Base-by-base conservation (phyloP, 2,329 filamentous ascomycete genomes). In the Aspergillus ochraceoroseus region DNA sequence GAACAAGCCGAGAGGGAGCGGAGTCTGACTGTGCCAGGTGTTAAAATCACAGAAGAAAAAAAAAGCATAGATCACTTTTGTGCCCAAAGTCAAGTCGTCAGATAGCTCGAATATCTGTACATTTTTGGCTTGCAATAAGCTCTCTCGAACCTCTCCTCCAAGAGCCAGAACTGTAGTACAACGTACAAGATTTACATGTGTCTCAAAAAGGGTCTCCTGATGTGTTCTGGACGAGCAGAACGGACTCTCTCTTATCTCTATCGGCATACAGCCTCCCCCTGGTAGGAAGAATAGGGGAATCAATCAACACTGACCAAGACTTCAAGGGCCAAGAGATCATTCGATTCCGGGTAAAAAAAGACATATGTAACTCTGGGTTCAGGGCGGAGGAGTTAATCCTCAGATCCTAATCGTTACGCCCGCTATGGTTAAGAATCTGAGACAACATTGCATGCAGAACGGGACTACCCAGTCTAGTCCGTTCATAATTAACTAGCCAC, bases 1-100 rank as follows among this genome's bases (percentile, higher is more conserved):
- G 44, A 41, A 41, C 32, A 22, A 37, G 41, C 35, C 32, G 43
- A n/a, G 30, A 11, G 23, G 11, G 29, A 14, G 28, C 25, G 43
- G 33, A 43, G 38, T 23, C 23, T 35, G 29, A 33, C 30, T 22
- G 25, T 26, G n/a, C 15, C 27, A 23, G 30, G 44, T 39, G 41
- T 43, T 29, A 38, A 30, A 47, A 35, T 19, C 39, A 17, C 35
- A 27, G 35, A 20, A 32, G 20, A 38, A 38, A 13, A 22, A 32
- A 14, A 22, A 32, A 14, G 28, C 13, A 32, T 26, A 17, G 34
- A 43, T 43, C 40, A 29, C 26, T 32, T 23, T 14, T 23, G 11
- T 43, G 29, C 23, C 11, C 14, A 23, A 32, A 29, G 17, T 20
- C 32, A 43, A 32, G 29, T 15, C 13, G 12, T 25, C 25, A 9